Evolutionary conservation across 805 yeast species (phyloP), one percentile per base, ranked within the genome.

Genomic region (Nakazawaea populi): DNA sequence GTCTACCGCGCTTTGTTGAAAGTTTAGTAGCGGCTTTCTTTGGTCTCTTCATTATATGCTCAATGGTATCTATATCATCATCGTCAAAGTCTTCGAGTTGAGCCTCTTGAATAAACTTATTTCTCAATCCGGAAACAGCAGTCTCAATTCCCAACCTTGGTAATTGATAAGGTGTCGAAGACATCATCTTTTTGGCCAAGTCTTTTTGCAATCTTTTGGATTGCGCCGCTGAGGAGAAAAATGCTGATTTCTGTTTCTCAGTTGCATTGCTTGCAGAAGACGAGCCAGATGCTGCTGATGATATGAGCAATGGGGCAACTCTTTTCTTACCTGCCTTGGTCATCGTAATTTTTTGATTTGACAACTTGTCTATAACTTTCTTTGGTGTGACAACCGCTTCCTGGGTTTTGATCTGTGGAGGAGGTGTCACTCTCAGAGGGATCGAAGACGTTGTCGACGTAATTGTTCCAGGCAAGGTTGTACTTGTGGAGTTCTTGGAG

Each of bases 261-360:
- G 24, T 18, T 24, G 38, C 27, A 36, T 43, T 10, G 8, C 24
- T 18, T 18, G 24, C 24, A 18, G 52, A 28, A 10, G 51, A 44
- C 24, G 52, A 41, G 54, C 46, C 7, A 67, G 58, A 30, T 65
- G 61, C 18, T 59, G 57, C 4, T 1, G 72, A 62, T 1, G 91
- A 80, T 4, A 86, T 74, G 11, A 86, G 64, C 27, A 82, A 72
- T 5, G 94, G 95, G 0, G 87, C 78, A 2, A 87, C 89, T 56
- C 94, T 68, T 58, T 86, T 87, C 59, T 80, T 82, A 4, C 94
- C 94, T 38, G 85, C 83, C 58, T 87, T 86, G 1, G 91, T 80
- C 5, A 87, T 75, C 2, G 87, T 76, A 1, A 83, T 76, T 51
- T 76, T 67, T 67, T 82, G 77, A 63, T 60, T 52, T 6, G 59